Evolutionary conservation across 176 grass and related monocot genomes (phyloP).

Genomic region (Hyparrhenia diplandra): DNA sequence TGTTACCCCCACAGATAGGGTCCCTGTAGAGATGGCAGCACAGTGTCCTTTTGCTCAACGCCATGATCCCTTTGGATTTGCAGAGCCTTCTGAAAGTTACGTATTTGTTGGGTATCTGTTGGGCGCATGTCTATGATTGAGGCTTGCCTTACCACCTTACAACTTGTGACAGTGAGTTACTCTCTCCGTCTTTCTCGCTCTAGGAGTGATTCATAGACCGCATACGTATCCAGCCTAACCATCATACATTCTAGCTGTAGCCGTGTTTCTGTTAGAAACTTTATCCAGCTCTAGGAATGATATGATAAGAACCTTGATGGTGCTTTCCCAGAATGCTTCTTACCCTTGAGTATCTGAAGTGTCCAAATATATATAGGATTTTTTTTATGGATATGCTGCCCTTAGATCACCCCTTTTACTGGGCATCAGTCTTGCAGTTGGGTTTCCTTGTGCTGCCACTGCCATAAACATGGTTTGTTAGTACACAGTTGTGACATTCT

Average conservation of each 20-base stretch:
- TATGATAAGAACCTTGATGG: conserved; percentile 26
- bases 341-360: conserved; percentile 6
- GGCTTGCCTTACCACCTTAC: conserved; percentile 47
- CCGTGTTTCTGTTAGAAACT: conserved; percentile 33
- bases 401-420: no score
- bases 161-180: conserved; percentile 52
- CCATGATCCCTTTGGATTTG: conserved; percentile 69
- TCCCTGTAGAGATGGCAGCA: conserved; percentile 53
- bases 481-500: not conserved
- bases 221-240: conserved; percentile 67
- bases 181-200: not conserved
- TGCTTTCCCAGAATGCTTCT: conserved; percentile 3
- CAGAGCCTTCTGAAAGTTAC: conserved; percentile 74
- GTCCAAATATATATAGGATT: not conserved
- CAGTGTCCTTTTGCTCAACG: conserved; percentile 64
- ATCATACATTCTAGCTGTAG: conserved; percentile 57
- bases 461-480: not conserved
- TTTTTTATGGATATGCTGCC: not conserved
- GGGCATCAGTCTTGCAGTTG: no score
- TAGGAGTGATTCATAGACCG: conserved; percentile 61
- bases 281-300: conserved; percentile 36
- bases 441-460: not conserved
- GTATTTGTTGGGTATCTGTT: conserved; percentile 47
- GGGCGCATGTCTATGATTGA: conserved; percentile 44
- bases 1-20: conserved; percentile 35